Conservation (phyloP, 1,284 basidiomycete species). For the Pholiota adiposa region DNA sequence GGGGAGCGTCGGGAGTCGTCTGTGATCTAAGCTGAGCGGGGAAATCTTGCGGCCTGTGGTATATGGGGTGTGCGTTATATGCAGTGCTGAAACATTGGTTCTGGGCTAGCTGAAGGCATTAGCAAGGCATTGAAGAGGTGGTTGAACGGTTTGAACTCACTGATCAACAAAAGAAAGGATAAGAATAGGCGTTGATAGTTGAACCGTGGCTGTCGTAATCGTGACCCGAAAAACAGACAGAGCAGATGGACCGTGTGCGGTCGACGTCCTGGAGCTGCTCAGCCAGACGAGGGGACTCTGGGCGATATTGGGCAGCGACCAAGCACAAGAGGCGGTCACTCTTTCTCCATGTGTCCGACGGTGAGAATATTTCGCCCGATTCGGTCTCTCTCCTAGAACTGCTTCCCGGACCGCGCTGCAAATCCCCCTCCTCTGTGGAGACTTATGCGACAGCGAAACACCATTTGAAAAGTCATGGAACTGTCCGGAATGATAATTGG, state of each 20-base stretch:
- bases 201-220: slow-evolving; percentile 16
- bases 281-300: neutral
- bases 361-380: slow-evolving; percentile 3
- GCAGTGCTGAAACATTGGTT: slow-evolving; percentile 17
- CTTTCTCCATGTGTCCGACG: neutral
- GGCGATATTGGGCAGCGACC: neutral
- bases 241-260: neutral
- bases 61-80: slow-evolving; percentile 10
- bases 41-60: slow-evolving; percentile 1
- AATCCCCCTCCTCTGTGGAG: neutral
- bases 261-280: neutral
- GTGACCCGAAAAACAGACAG: neutral
- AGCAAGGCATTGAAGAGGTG: neutral
- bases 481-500: neutral
- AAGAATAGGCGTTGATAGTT: slow-evolving; percentile 6
- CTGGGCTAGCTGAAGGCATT: neutral
- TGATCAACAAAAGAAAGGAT: neutral
- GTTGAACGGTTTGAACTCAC: slow-evolving; percentile 1
- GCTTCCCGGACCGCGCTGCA: neutral
- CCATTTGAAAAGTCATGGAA: neutral
- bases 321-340: neutral
- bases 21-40: neutral
- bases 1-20: slow-evolving; percentile 1
- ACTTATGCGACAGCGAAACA: neutral
- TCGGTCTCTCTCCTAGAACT: neutral